A percentile compares a stretch with the other conserved stretches of the same genome.
These are phyloP conservation scores for Paraurostyla sp. DNA, from an alignment of 73 alveolate species.

Conservation along the genomic window DNA sequence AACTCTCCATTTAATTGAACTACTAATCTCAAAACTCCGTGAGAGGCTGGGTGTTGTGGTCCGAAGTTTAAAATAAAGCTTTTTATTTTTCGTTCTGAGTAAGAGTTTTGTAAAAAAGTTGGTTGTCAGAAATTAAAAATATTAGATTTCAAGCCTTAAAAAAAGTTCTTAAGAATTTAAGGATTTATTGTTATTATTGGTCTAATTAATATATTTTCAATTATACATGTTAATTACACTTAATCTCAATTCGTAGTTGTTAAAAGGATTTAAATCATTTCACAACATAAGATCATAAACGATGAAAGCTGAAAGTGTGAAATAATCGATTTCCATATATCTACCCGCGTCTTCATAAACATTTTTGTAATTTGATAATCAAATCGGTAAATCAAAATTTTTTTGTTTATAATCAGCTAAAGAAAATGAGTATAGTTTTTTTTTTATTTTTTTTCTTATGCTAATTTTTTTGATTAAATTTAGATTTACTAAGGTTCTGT, in stretches of 20 bases:
- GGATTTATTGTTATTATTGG: too few relatives aligned
- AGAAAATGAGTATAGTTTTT: not conserved
- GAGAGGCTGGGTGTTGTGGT: slow-evolving; percentile 68
- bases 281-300: not conserved
- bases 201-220: slow-evolving; percentile 52
- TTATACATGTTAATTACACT: slow-evolving; percentile 2
- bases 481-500: not conserved
- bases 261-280: not conserved
- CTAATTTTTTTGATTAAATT: not conserved
- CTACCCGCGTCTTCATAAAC: not conserved
- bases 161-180: not conserved
- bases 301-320: not conserved
- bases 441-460: not conserved
- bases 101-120: not conserved
- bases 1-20: slow-evolving; percentile 69
- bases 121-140: slow-evolving; percentile 61
- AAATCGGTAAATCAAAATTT: slow-evolving; percentile 1
- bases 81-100: not conserved
- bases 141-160: not conserved
- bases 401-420: not conserved
- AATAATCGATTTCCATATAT: not conserved
- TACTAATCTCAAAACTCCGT: slow-evolving; percentile 55
- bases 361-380: not conserved
- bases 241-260: not conserved
- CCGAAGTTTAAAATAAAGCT: slow-evolving; percentile 53